Evolutionary conservation across 805 yeast species (phyloP).

Genomic region (Hanseniaspora lindneri): DNA sequence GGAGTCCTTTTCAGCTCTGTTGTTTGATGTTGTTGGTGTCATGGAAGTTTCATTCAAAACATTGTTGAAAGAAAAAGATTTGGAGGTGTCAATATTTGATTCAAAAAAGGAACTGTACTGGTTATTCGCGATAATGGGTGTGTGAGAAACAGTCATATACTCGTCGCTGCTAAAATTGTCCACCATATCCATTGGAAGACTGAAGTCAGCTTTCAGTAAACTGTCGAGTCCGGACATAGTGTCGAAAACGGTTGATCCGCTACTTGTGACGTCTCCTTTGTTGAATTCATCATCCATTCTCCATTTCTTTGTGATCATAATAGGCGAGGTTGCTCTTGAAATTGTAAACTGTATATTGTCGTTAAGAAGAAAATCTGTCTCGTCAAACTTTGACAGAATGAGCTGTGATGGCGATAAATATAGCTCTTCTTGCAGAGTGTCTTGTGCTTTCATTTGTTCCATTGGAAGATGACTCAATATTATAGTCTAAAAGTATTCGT

Average conservation of each 20-base stretch:
- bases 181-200: not conserved
- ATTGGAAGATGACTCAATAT: too few relatives aligned
- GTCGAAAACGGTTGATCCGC: slow-evolving; percentile 10
- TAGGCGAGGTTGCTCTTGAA: slow-evolving; percentile 12
- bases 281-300: not conserved
- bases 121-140: not conserved
- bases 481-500: too few relatives aligned
- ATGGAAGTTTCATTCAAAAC: not conserved
- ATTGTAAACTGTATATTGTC: not conserved
- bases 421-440: not conserved
- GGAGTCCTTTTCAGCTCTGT: not conserved
- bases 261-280: not conserved
- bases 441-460: too few relatives aligned
- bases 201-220: not conserved
- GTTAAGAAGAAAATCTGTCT: not conserved
- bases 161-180: not conserved
- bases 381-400: not conserved
- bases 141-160: not conserved
- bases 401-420: not conserved
- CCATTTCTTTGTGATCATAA: slow-evolving; percentile 8
- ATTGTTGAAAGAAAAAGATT: too few relatives aligned
- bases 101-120: not conserved
- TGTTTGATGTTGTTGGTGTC: not conserved
- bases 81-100: too few relatives aligned
- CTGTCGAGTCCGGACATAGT: not conserved